Percentiles rank a stretch among this genome's conserved stretches.
These are phyloP conservation scores for Hyaloscypha hepaticicola DNA, from an alignment of 495 filamentous ascomycete genomes.

Conservation along the genomic window DNA sequence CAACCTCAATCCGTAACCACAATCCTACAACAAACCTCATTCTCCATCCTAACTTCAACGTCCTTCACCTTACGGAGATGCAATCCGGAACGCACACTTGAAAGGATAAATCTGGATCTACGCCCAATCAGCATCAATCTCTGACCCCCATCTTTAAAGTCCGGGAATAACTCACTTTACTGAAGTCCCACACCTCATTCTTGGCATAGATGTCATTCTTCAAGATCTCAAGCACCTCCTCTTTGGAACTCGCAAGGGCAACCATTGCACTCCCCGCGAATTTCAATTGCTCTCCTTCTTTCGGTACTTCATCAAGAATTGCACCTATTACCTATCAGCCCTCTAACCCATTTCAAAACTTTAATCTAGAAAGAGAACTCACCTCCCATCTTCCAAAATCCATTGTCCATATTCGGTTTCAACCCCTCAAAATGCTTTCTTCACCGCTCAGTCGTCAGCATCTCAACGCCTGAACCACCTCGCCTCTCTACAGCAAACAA, in stretches of 20 bases:
- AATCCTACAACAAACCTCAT: neutral
- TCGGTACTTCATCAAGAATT: constrained; percentile 64
- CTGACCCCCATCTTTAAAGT: neutral
- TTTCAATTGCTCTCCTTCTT: constrained; percentile 58
- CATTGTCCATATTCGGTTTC: constrained; percentile 41
- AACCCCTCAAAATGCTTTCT: constrained; percentile 59
- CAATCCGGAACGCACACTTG: constrained; percentile 33
- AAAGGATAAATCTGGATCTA: constrained; percentile 39
- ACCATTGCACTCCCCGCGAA: constrained; percentile 73
- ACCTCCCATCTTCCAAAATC: constrained; percentile 59
- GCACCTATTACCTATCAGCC: constrained; percentile 51
- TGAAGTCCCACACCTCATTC: constrained; percentile 79
- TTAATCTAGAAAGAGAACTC: constrained; percentile 17
- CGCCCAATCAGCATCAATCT: neutral
- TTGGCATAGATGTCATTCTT: constrained; percentile 70
- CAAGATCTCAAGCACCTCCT: constrained; percentile 64
- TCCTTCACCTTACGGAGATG: neutral
- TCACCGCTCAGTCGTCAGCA: constrained; percentile 5
- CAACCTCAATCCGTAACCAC: neutral
- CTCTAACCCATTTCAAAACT: neutral
- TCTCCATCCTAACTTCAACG: neutral
- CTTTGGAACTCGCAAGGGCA: constrained; percentile 58
- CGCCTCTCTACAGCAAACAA: no score
- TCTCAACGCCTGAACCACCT: no score
- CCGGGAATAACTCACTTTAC: constrained; percentile 51